Conservation (phyloP, 805 yeast genomes). For the Cyberlindnera bimundalis region DNA sequence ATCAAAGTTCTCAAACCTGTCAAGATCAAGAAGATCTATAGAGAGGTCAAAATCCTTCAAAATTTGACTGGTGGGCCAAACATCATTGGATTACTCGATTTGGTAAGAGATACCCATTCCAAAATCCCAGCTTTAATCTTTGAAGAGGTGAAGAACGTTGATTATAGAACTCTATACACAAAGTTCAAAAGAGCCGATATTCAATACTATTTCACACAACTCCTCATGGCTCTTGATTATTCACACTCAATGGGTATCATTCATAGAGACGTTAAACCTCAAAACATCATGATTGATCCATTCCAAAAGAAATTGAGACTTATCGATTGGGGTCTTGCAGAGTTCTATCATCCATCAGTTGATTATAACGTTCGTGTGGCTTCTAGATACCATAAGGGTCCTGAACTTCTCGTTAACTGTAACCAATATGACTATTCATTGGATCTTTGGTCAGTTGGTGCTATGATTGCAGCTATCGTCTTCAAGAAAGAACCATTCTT, state of each 20-base stretch:
- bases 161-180: conserved; percentile 78
- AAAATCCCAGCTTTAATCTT: conserved; percentile 86
- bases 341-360: conserved; percentile 84
- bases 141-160: conserved; percentile 79
- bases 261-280: conserved; percentile 96
- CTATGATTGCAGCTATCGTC: conserved; percentile 86
- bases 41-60: conserved; percentile 85
- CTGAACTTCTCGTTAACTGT: conserved; percentile 82
- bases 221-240: conserved; percentile 80
- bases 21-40: conserved; percentile 82
- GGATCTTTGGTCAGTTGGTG: conserved; percentile 93
- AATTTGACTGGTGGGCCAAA: conserved; percentile 85
- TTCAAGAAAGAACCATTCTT: conserved; percentile 91
- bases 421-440: conserved; percentile 88
- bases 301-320: conserved; percentile 63
- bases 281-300: conserved; percentile 93
- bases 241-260: conserved; percentile 94
- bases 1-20: conserved; percentile 92
- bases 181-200: conserved; percentile 72
- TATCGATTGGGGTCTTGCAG: conserved; percentile 96
- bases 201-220: conserved; percentile 76
- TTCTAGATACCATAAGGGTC: conserved; percentile 89
- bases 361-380: conserved; percentile 94
- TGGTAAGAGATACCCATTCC: conserved; percentile 74
- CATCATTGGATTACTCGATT: conserved; percentile 70